Base-by-base conservation (phyloP, 106 monocot species). In the Narthecium ossifragum region DNA sequence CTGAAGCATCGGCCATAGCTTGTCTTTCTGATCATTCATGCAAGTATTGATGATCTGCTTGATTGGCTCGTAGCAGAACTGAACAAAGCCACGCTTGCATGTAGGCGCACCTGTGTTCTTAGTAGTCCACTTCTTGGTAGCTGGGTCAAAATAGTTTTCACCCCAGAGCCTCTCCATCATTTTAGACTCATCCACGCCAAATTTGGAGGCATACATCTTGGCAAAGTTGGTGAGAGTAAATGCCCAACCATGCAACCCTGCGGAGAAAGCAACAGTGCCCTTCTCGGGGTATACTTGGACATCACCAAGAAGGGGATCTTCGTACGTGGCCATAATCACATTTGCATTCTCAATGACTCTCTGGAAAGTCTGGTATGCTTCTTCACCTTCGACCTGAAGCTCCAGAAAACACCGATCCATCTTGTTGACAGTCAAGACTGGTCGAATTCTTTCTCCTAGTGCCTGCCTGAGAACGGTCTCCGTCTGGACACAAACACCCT, bases 161-260 rank as follows among this genome's bases (percentile, higher is more conserved):
- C 71, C 77, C 77, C 77, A 77, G 2, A 77, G 66, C 54, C 77
- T 77, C 66, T 77, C 71, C 70, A 77, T 77, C 77, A 77, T 77
- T 49, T 77, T 77, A 10, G 45, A 9, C 55, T 77, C 77, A 41
- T 77, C 77, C 26, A 77, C 77, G 52, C 77, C 77, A 55, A 77
- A 77, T 38, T 71, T 77, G 0, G 77, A 71, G 3, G 77, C 77
- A 32, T 77, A 77, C 77, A 77, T 77, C 18, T 77, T 71, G 1
- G 71, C 71, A 49, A 77, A 77, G 61, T 77, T 77, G 0, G 77
- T 71, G 3, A 77, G 54, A 4, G 77, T 77, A 46, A 77, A 77
- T 2, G 77, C 77, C 77, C 77, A 77, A 27, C 77, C 77, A 31
- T 77, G 77, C 31, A 77, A 39, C 33, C 77, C 77, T 39, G 77